These are phyloP conservation scores for Wickerhamomyces bisporus DNA, from an alignment of 805 yeast genomes.

Conservation along the genomic window DNA sequence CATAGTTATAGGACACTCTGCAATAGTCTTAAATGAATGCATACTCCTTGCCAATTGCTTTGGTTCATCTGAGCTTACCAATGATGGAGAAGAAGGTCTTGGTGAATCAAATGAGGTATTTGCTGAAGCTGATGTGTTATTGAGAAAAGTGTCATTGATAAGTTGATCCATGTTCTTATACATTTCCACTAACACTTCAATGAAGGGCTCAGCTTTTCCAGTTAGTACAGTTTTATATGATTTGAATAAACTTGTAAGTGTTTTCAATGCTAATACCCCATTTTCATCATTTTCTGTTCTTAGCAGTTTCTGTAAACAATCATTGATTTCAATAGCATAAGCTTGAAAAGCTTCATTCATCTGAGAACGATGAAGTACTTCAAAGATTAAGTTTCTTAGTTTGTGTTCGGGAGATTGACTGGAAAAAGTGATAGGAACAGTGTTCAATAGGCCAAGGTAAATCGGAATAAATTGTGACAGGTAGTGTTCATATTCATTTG, in stretches of 20 bases:
- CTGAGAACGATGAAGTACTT: constrained; percentile 74
- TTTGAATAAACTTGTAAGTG: constrained; percentile 79
- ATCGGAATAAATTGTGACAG: constrained; percentile 66
- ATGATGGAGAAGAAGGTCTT: constrained; percentile 34
- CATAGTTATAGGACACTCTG: constrained; percentile 96
- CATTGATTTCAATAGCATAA: constrained; percentile 56
- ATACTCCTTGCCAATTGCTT: constrained; percentile 61
- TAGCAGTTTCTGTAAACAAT: constrained; percentile 52
- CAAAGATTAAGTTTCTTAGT: constrained; percentile 69
- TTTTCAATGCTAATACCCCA: constrained; percentile 86
- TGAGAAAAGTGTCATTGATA: constrained; percentile 64
- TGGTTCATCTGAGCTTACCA: constrained; percentile 31
- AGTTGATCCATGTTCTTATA: constrained; percentile 76
- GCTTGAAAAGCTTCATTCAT: constrained; percentile 79
- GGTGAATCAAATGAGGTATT: constrained; percentile 29
- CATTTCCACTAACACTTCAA: constrained; percentile 67
- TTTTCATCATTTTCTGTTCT: constrained; percentile 89
- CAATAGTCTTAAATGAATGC: constrained; percentile 82
- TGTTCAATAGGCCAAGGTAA: constrained; percentile 54
- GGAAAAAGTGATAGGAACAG: constrained; percentile 68
- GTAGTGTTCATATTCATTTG: constrained; percentile 77
- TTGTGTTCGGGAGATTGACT: constrained; percentile 68
- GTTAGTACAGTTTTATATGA: constrained; percentile 64
- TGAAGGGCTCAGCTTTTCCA: constrained; percentile 73
- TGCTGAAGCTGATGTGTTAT: constrained; percentile 9